Evolutionary conservation across 495 filamentous ascomycete genomes (phyloP), one percentile per base, ranked within the genome.

Genomic region (Lasiosphaeria miniovina): DNA sequence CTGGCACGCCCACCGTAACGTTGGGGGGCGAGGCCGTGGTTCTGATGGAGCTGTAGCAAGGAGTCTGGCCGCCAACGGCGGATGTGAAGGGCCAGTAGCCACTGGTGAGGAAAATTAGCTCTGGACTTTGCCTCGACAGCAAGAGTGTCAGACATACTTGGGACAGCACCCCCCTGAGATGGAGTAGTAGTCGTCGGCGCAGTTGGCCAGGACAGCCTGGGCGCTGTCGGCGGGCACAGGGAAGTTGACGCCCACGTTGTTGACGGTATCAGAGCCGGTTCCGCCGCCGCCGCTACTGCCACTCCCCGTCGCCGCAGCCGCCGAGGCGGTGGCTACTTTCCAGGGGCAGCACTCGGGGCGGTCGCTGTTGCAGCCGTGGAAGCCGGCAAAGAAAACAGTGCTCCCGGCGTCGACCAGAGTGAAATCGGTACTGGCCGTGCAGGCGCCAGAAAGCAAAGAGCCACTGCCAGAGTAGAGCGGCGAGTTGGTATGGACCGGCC

Each of bases 111-210:
- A 36, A 48, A 6, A 36, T 60, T 54, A 62, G 58, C 24, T 0
- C 24, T 24, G 24, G 9, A 12, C 46, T 36, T 50, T 7, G 17
- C 31, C 17, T 36, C 11, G 9, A 6, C 43, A 50, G 40, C 31
- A 57, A 11, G 8, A 15, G 8, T 5, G 33, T 33, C 31, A 33
- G 9, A 65, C 68, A 4, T 65, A 69, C 62, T 9, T 59, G 10
- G 69, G 69, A 58, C 63, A 70, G 40, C 68, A 68, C 3, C 55
- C 61, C 10, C 64, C 64, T 2, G 65, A 63, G n/a, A 70, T 59
- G 17, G 69, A 68, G 54, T 66, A 68, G 57, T 71, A 71, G 49
- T 71, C 69, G 0, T 61, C 57, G 10, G 69, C 63, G 15, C 67
- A 70, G 7, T 41, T 59, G 7, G 48, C 31, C 3, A 70, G 45